Evolutionary conservation across 2,329 filamentous ascomycete genomes (phyloP).

Genomic region (Pseudogymnoascus sp.): DNA sequence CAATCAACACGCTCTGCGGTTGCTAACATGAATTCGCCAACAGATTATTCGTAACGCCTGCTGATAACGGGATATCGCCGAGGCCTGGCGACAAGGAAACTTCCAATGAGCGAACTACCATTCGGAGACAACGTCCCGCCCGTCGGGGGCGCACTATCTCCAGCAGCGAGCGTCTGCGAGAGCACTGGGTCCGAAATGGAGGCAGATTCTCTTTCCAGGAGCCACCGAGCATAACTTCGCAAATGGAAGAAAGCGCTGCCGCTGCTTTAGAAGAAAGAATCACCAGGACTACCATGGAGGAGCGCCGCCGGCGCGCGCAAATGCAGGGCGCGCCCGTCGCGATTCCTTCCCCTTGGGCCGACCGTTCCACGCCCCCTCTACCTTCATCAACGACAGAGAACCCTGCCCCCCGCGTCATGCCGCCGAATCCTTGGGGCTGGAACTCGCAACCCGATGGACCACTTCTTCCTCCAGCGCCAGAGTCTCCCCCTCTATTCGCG

Average conservation of each 20-base stretch:
- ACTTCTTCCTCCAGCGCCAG: background rate
- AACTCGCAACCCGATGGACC: background rate
- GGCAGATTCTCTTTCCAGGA: background rate
- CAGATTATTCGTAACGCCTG: constrained; percentile 28
- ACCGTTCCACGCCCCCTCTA: background rate
- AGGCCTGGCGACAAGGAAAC: constrained; percentile 25
- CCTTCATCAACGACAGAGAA: background rate
- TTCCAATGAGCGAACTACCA: constrained; percentile 25
- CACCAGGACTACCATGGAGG: background rate
- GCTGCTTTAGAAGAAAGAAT: background rate
- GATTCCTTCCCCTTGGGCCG: background rate
- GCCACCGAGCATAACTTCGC: background rate
- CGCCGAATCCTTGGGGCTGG: background rate
- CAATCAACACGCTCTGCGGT: background rate
- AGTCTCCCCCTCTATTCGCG: background rate
- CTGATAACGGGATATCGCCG: constrained; percentile 23
- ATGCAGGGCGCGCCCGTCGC: background rate
- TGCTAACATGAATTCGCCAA: constrained; percentile 4
- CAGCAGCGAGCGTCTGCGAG: background rate
- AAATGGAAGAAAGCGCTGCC: background rate
- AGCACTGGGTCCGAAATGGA: background rate
- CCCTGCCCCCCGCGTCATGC: background rate
- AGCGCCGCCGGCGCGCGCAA: background rate
- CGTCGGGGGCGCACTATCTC: background rate
- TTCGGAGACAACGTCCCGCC: constrained; percentile 20